Evolutionary conservation across 352 stramenopile genomes (phyloP).

Genomic region (Ochromonadaceae sp.): DNA sequence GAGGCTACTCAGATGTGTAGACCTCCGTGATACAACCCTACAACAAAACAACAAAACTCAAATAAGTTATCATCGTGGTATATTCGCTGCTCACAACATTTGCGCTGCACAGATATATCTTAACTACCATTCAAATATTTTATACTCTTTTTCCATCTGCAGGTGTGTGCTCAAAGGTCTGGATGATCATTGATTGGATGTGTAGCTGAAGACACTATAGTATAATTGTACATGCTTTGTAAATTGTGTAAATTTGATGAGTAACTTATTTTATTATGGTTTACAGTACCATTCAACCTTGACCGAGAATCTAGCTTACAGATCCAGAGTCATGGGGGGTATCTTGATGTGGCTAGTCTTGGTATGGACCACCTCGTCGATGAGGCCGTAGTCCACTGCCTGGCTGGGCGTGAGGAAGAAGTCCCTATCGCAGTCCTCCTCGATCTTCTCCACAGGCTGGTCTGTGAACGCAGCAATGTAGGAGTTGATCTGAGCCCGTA

Average conservation of each 20-base stretch:
- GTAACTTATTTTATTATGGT: neutral
- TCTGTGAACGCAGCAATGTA: slow-evolving; percentile 49
- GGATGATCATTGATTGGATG: no score
- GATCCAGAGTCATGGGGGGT: slow-evolving; percentile 42
- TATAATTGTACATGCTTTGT: neutral
- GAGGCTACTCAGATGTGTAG: no score
- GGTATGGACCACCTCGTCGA: slow-evolving; percentile 60
- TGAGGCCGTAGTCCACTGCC: slow-evolving; percentile 54
- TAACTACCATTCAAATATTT: no score
- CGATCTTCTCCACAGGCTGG: slow-evolving; percentile 60
- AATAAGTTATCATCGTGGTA: no score
- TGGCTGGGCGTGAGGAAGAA: slow-evolving; percentile 68
- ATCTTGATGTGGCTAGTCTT: slow-evolving; percentile 58
- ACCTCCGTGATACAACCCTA: no score
- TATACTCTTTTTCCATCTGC: no score
- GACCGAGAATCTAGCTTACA: slow-evolving; percentile 22
- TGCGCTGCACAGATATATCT: no score
- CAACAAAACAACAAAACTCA: no score
- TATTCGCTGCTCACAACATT: no score
- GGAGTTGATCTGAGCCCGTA: slow-evolving; percentile 47
- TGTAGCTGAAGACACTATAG: no score
- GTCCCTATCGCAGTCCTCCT: slow-evolving; percentile 54
- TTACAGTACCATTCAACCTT: neutral
- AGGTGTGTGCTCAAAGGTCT: no score
- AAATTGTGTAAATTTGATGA: neutral